Conservation (phyloP, 129 eudicot genomes). For the Lactuca sativa region DNA sequence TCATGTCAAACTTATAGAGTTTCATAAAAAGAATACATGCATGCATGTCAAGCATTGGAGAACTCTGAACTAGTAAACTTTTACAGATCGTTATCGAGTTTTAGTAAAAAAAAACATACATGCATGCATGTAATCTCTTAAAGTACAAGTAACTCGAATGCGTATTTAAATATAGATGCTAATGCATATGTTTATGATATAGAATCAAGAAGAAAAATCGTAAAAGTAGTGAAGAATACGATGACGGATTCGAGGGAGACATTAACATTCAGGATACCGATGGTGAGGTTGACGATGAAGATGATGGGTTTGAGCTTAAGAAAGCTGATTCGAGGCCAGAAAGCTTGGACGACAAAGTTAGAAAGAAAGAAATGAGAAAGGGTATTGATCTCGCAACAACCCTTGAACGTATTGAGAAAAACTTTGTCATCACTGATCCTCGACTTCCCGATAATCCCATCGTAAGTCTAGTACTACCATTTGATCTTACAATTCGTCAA, state of each 20-base stretch:
- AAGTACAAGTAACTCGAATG: neutral
- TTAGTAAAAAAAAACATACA: neutral
- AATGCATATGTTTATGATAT: neutral
- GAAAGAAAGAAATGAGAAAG: conserved; percentile 92
- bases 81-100: too few relatives aligned
- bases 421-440: conserved; percentile 98
- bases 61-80: too few relatives aligned
- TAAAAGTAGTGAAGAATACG: conserved; percentile 35
- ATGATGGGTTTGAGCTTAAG: conserved; percentile 32
- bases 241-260: conserved; percentile 37
- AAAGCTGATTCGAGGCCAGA: conserved; percentile 61
- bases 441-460: conserved; percentile 98
- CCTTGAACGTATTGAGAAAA: conserved; percentile 97
- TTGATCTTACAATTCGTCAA: neutral
- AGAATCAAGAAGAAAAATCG: conserved; percentile 80
- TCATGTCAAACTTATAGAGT: neutral
- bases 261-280: conserved; percentile 42
- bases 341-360: conserved; percentile 86
- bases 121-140: neutral
- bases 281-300: conserved; percentile 30
- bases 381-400: conserved; percentile 99
- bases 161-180: neutral
- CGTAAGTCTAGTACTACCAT: conserved; percentile 47
- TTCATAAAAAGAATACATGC: neutral
- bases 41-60: neutral